Evolutionary conservation across 2,329 filamentous ascomycete genomes (phyloP), one percentile per base, ranked within the genome.

Genomic region (Cladophialophora psammophila): DNA sequence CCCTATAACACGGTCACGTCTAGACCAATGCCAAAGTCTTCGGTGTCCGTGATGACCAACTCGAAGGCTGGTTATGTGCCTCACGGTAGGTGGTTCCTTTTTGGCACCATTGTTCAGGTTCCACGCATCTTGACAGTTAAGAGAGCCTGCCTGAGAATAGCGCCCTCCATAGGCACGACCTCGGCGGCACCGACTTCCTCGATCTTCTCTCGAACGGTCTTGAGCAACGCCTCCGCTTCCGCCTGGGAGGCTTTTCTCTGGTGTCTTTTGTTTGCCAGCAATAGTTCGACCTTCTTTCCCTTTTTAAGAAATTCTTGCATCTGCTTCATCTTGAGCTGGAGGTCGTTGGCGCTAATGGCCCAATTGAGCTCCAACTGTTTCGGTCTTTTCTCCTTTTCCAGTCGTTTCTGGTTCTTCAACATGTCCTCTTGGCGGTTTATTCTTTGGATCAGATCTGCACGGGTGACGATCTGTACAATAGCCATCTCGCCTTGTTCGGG

Each of bases 311-410:
- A 97, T 62, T 81, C 83, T 68, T 80, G 80, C 74, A 94, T 77
- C 80, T 88, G 87, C 74, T 86, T 86, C 77, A 95, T 76, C 75
- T 90, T 87, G 76, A 91, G 89, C n/a, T 80, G 80, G 60, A 97
- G 78, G 80, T 97, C 94, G 75, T 94, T 86, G 12, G 79, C 75
- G 68, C 88, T 89, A 74, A 96, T 96, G 38, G 90, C 89, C 94
- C 94, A 98, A 78, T 93, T 94, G 73, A 98, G 73, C 80, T 97
- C 94, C n/a, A 97, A 78, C 75, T 90, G 90, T 81, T 97, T 97
- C 15, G 78, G 76, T 72, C 74, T 77, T 75, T 72, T 73, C 72
- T 58, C 54, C 20, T 67, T 69, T 55, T 67, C 67, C 66, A 81
- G 79, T 54, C 81, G 81, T 61, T 76, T 80, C 31, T 58, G 71